Base-by-base conservation (phyloP, 2,329 filamentous ascomycete genomes). In the Sporothrix humicola region DNA sequence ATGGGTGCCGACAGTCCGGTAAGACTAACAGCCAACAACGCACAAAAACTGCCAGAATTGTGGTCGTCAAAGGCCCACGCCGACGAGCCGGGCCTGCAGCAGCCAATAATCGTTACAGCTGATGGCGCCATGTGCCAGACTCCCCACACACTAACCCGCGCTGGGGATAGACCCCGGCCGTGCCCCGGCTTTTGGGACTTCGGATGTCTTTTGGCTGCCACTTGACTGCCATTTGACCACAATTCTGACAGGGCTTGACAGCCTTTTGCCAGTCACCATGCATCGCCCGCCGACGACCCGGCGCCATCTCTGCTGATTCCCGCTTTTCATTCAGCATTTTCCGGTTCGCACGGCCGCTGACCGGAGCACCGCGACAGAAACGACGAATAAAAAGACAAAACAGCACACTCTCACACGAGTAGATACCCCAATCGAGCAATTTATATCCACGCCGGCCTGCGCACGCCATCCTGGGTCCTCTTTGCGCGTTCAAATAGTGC, bases 391-490 rank as follows among this genome's bases (percentile, higher is more conserved):
- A 37, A 37, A 7, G 4, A 37, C 31, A 5, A 5, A 7, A 37
- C 4, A 37, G 31, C 31, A 37, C 31, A 6, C 31, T 37, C 31
- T 7, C 4, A 31, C 56, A 58, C 23, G 23, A 23, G 23, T 15
- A 31, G 12, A 12, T 58, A 15, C 50, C 31, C 48, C 26, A 58
- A 37, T 20, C 52, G 20, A 20, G 69, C 10, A 42, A 10, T 20
- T 20, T 70, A 42, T 48, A 63, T 61, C 23, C 42, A 52, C 52
- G 58, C 58, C 58, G 58, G 37, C n/a, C 26, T 31, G 42, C 69
- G 69, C 69, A 71, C 69, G 69, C 69, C 69, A 71, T 71, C 42
- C 23, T 71, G 69, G 69, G 9, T 13, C 48, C 15, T 46, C 37
- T 61, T 71, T 61, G 54, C 54, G 56, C 54, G 54, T 71, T 71